Base-by-base conservation (phyloP, 2,329 filamentous ascomycete species). In the Cladosporium sp. region DNA sequence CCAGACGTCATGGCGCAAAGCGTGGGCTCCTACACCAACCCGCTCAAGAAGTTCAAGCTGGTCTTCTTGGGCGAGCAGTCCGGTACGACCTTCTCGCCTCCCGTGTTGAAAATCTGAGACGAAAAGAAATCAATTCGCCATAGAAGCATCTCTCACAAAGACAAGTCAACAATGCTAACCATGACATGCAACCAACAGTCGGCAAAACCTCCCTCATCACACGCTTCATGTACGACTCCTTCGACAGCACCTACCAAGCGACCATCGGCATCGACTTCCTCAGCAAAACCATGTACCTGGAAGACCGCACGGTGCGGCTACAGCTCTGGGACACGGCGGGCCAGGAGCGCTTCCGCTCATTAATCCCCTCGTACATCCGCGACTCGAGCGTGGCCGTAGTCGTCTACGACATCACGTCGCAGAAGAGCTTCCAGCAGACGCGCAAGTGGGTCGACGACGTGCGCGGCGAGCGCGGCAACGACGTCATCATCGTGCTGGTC, bases 31-130 rank as follows among this genome's bases (percentile, higher is more conserved):
- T 98, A 97, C 79, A 96, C 94, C 72, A 97, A 97, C 78, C 93
- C 93, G 65, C 78, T 98, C 75, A 98, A 98, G 87, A 98, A 98
- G 75, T 98, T 97, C 86, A 98, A 98, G 91, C 76, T 98, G 72
- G 93, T 98, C 61, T 98, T 98, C 72, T 77, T 98, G 56, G 93
- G 93, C 67, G 93, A 98, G 76, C 93, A 98, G 74, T 97, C 92
- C 72, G 93, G 92, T 96, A 89, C 16, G 40, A 4, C 8, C 5
- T 7, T 38, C 13, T n/a, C n/a, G n/a, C n/a, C n/a, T n/a, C n/a
- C n/a, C n/a, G n/a, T n/a, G n/a, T n/a, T n/a, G n/a, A n/a, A n/a
- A n/a, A n/a, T n/a, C n/a, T n/a, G n/a, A n/a, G n/a, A n/a, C n/a
- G n/a, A n/a, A n/a, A n/a, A n/a, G n/a, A n/a, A n/a, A n/a, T n/a